Evolutionary conservation across 1,284 basidiomycete genomes (phyloP).

Genomic region (Trichosporon inkin): DNA sequence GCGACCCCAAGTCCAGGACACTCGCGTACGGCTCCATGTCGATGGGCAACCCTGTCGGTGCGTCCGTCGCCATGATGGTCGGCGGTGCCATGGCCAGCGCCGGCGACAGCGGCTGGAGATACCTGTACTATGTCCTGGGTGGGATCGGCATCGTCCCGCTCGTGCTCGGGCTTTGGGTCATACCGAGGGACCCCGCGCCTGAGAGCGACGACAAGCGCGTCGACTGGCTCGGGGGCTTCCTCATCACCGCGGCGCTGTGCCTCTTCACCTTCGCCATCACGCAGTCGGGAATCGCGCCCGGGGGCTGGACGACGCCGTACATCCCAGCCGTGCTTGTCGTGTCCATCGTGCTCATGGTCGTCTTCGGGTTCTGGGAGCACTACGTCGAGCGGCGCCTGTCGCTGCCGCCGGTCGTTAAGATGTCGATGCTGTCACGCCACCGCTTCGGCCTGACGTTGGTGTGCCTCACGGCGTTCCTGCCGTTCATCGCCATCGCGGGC

Average conservation of each 20-base stretch:
- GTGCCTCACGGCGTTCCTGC: slow-evolving; percentile 28
- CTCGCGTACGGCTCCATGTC: slow-evolving; percentile 38
- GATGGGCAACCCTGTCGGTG: slow-evolving; percentile 32
- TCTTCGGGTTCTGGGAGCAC: slow-evolving; percentile 37
- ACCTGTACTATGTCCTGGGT: slow-evolving; percentile 40
- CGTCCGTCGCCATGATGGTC: slow-evolving; percentile 28
- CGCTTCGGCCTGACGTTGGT: slow-evolving; percentile 27
- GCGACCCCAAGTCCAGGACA: slow-evolving; percentile 28
- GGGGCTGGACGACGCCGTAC: slow-evolving; percentile 32
- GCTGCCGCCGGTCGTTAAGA: slow-evolving; percentile 32
- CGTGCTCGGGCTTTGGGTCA: slow-evolving; percentile 31
- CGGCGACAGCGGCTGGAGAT: slow-evolving; percentile 29
- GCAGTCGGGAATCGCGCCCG: slow-evolving; percentile 23
- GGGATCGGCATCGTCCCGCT: slow-evolving; percentile 33
- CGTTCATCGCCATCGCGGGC: slow-evolving; percentile 27
- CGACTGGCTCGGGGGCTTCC: slow-evolving; percentile 36
- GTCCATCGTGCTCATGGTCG: slow-evolving; percentile 33
- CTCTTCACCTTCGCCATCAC: slow-evolving; percentile 36
- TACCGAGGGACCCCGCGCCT: slow-evolving; percentile 28
- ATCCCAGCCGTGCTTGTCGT: slow-evolving; percentile 35
- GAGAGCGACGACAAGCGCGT: slow-evolving; percentile 21
- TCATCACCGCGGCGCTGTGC: slow-evolving; percentile 33
- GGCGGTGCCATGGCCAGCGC: slow-evolving; percentile 27
- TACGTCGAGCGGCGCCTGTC: slow-evolving; percentile 25
- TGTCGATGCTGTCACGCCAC: slow-evolving; percentile 28